Base-by-base conservation (phyloP, 352 stramenopile genomes). In the Albugo candida region DNA sequence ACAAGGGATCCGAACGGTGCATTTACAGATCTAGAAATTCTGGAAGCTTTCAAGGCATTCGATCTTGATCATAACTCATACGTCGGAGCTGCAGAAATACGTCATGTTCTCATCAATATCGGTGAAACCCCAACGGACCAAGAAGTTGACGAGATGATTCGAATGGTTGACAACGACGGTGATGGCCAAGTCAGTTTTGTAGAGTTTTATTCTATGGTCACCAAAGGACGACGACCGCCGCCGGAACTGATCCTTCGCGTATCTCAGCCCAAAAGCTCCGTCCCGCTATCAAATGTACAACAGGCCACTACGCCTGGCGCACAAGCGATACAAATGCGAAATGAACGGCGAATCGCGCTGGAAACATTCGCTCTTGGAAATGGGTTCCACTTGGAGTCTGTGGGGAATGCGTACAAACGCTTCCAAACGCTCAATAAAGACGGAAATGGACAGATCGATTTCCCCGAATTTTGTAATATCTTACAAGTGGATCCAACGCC, bases 1-100 rank as follows among this genome's bases (percentile, higher is more conserved):
- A 70, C 73, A 20, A 67, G 88, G 19, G 88, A 97, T 53, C 86
- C 86, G 12, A 95, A 94, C 51, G 86, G 89, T 39, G 95, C 95
- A 47, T 98, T 98, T 55, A 96, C 85, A 1, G 89, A 97, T 58
- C 87, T 96, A 39, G 91, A 97, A 55, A 97, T 97, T 40, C 70
- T 87, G 51, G 83, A 96, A 46, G 86, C 88, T 35, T 97, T 97
- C 61, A 61, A 87, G 48, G 73, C 81, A 6, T 97, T 97, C 48
- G 91, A 97, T 61, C 55, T 97, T 13, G 88, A 97, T 49, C 85
- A 96, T 61, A 97, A 97, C 61, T 95, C 95, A 51, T 97, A 96
- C 46, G 81, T 97, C 11, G 89, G 86, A 37, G 84, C 84, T 21
- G 86, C 85, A 13, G 91, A 97, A 57, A 95, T 97, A 49, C 75